Base-by-base conservation (phyloP, 208 protist genomes). In the Leishmania mexicana region DNA sequence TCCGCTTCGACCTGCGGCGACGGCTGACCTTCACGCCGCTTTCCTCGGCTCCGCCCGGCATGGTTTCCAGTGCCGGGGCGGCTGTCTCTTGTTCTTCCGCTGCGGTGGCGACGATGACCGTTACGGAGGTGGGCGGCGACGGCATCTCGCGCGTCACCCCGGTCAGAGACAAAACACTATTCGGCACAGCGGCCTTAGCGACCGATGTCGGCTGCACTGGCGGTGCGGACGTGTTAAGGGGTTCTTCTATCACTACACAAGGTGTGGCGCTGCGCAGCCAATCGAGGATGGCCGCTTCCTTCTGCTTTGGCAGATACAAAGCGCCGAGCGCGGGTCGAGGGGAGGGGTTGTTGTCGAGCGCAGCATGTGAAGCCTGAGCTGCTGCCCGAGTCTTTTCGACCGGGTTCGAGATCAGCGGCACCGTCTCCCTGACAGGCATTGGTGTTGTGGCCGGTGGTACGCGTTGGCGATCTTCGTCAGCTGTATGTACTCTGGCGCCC, bases 281-380 rank as follows among this genome's bases (percentile, higher is more conserved):
- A 10, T 81, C 72, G 2, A 81, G 31, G 58, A 85, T 81, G 51
- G 70, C 72, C 19, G 21, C 60, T 42, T 60, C 21, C 21, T 47
- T 80, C 60, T 53, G 60, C n/a, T 70, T 17, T 17, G 70, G 11
- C 28, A 40, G 28, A 74, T 65, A 40, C 13, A 49, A 74, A 51
- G 45, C 47, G 24, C 10, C 28, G 45, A 54, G 11, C 11, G 45
- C 13, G 13, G 45, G 10, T 15, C 3, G 21, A 13, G 45, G 45
- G 28, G 31, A 31, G 2, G 40, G 31, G 70, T 53, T 51, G 24
- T 6, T 21, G 45, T 0, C 13, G 24, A 74, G 70, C 40, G 6
- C 42, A 15, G 70, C 17, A 35, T 17, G 70, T 10, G 42, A 3
- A 35, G 21, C 42, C 6, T 31, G 3, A 47, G 21, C 28, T 74